Evolutionary conservation across 345 rosid species (phyloP), one percentile per base, ranked within the genome.

Genomic region (Dipteronia dyeriana): DNA sequence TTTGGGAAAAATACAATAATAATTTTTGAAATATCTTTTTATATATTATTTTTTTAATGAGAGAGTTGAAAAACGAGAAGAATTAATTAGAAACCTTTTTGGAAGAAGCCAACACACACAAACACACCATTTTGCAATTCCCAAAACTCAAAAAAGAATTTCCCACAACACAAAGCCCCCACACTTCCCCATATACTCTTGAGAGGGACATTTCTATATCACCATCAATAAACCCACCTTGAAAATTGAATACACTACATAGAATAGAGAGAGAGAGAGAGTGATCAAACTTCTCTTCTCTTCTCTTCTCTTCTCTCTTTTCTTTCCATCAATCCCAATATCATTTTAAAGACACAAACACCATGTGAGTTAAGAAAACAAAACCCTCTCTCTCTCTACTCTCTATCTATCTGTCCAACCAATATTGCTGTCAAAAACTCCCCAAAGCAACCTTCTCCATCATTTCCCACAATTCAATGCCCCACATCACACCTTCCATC

Each of bases 161-260:
- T 86, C 61, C 71, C 79, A 54, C 75, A 39, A 39, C 87, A 76
- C 85, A 73, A 82, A 82, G 76, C 59, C 84, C 84, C 86, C 79
- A 79, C 87, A 47, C 79, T 78, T 77, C 81, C 85, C 86, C 85
- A 76, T 79, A 76, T 66, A 71, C 74, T 41, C 85, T 82, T 74
- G 85, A 78, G 85, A 86, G 78, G 51, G 77, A 85, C 89, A 84
- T 81, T 82, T 81, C 85, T 84, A 59, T 71, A 85, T 86, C 78
- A 80, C 78, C 85, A 76, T 77, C 80, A 86, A 84, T 61, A 81
- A 45, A 76, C 87, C 88, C 78, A 75, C 84, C 87, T 86, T 84
- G 89, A 86, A 89, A 84, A 61, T 82, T 78, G 87, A 67, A 82
- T 72, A 53, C n/a, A 14, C 57, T 53, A 16, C 69, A 39, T 6